Evolutionary conservation across 2,329 filamentous ascomycete genomes (phyloP), one percentile per base, ranked within the genome.

Genomic region (Proliferodiscus dingleyae): DNA sequence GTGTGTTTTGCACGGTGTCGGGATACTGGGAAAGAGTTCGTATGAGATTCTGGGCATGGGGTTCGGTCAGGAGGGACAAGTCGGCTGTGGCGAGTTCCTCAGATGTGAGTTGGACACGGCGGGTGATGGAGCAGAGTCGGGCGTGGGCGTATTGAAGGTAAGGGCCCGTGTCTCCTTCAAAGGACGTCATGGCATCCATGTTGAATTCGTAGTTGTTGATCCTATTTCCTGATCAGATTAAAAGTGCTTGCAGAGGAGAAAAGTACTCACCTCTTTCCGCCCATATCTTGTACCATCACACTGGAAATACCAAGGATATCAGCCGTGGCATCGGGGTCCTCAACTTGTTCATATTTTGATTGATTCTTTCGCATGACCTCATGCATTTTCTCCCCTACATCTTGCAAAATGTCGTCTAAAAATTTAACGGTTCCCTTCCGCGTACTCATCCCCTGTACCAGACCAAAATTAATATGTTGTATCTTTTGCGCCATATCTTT

Each of bases 241-340:
- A 41, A 23, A 22, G 3, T 10, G n/a, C 5, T 15, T 29, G 22
- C 21, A 16, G 4, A 5, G 28, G 16, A 33, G 16, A 21, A 3
- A 19, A 34, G 21, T 13, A 61, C 76, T 54, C 68, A 85, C 83
- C 87, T 80, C 80, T 96, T 97, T 65, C 91, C 93, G 55, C 80
- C 86, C 89, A 97, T 95, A 63, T 97, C 93, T 68, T 97, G 91
- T 16, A 95, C 89, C 89, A 97, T 97, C 63, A 97, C 91, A 62
- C 87, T 85, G 54, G 86, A 90, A 64, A 97, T 96, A 53, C 91
- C 93, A 3, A 97, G 78, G 9, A 80, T 88, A 69, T 97, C 93
- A 50, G 93, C 89, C 8, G 83, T 86, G 44, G 80, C 77, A 44
- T 81, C 82, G 0, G 91, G 91, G 65, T 97, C 75, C 61, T 84